A percentile compares a stretch with the other conserved stretches of the same genome.
Evolutionary conservation across 1,284 basidiomycete genomes (phyloP).

Genomic region (Laetiporus sulphureus): DNA sequence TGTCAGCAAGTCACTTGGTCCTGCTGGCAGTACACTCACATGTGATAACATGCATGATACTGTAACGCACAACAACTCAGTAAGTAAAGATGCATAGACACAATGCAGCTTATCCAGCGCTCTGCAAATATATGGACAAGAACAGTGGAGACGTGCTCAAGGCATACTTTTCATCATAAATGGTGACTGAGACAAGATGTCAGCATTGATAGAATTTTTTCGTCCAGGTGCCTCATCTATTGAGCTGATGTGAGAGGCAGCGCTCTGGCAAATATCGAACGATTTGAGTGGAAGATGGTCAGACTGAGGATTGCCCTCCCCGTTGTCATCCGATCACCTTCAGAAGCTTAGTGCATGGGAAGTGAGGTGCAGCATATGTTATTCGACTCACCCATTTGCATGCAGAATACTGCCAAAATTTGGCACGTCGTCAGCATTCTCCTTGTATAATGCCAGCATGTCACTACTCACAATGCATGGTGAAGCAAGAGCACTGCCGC

Average conservation of each 20-base stretch:
- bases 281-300: constrained; percentile 40
- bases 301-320: neutral
- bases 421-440: constrained; percentile 8
- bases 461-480: constrained; percentile 71
- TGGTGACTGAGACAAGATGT: constrained; percentile 37
- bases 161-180: constrained; percentile 55
- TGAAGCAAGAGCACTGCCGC: constrained; percentile 70
- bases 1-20: too few species aligned
- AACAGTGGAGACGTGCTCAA: constrained; percentile 63
- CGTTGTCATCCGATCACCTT: neutral
- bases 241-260: constrained; percentile 68
- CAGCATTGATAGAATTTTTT: neutral
- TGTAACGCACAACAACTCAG: too few species aligned
- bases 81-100: too few species aligned
- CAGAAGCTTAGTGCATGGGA: too few species aligned
- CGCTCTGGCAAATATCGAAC: constrained; percentile 71
- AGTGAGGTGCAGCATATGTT: too few species aligned
- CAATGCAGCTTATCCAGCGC: constrained; percentile 55
- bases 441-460: neutral
- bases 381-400: constrained; percentile 57
- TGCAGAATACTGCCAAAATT: constrained; percentile 50
- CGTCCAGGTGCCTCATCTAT: constrained; percentile 53
- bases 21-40: constrained; percentile 34
- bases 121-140: constrained; percentile 69
- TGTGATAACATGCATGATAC: constrained; percentile 81